phyloP scores from a whole-genome alignment of 768 basidiomycete genomes.

The Podaxis carcinomalis region DNA sequence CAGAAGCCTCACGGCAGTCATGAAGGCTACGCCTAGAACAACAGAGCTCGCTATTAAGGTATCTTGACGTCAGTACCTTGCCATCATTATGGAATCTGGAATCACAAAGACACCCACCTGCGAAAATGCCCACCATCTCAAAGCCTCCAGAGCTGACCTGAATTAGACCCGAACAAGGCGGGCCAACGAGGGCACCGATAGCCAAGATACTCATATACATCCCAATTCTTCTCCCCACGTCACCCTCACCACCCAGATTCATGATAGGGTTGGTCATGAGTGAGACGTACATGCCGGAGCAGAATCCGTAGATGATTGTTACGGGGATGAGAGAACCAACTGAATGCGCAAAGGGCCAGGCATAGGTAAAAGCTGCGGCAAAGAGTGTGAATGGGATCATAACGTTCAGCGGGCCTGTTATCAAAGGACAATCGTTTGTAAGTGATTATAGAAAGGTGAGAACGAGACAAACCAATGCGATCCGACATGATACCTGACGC shows the following conservation, averaged over 20 bases:
- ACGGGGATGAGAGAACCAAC: slow-evolving; percentile 45
- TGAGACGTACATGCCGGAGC: slow-evolving; percentile 59
- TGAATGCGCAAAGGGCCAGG: slow-evolving; percentile 62
- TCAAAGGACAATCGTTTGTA: not conserved
- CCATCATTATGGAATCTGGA: not conserved
- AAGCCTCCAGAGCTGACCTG: slow-evolving; percentile 48
- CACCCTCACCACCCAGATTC: slow-evolving; percentile 52
- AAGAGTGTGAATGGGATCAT: slow-evolving; percentile 59
- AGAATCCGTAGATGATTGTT: slow-evolving; percentile 63
- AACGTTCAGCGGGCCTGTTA: slow-evolving; percentile 58
- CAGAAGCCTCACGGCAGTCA: slow-evolving; percentile 22
- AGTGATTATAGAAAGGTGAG: not conserved
- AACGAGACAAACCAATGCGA: slow-evolving; percentile 37
- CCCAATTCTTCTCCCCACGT: slow-evolving; percentile 63
- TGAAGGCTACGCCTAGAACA: slow-evolving; percentile 22
- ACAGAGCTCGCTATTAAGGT: slow-evolving; percentile 18
- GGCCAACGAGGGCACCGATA: slow-evolving; percentile 61
- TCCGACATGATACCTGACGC: slow-evolving; percentile 52
- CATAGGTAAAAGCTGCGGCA: slow-evolving; percentile 56
- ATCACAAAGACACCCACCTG: slow-evolving; percentile 29
- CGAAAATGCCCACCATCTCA: slow-evolving; percentile 50
- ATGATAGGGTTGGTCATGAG: slow-evolving; percentile 55
- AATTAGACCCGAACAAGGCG: slow-evolving; percentile 74
- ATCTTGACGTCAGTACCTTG: not conserved
- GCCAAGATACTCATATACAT: slow-evolving; percentile 60